Evolutionary conservation across 768 basidiomycete genomes (phyloP), one percentile per base, ranked within the genome.

Genomic region (Leccinum variicolor): DNA sequence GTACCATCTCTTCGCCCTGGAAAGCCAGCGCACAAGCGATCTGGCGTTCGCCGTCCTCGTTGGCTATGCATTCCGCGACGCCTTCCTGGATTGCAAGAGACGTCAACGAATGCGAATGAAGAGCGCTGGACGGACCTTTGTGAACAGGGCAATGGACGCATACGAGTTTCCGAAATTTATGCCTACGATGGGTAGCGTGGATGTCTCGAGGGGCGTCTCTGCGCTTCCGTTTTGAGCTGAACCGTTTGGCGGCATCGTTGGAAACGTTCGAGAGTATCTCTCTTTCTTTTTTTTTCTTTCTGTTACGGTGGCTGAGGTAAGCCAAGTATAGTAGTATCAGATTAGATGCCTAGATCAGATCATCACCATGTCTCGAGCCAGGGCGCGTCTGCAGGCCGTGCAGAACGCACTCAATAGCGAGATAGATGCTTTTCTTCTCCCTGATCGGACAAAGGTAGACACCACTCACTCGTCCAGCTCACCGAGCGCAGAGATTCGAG

Each of bases 1-100:
- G 65, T 68, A 93, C 94, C 70, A 89, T 85, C 73, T 98, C 90
- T 73, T 96, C 92, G 26, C 93, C 94, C 41, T 85, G 84, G 72
- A 96, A 98, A 0, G 94, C 84, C 54, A 98, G 79, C 26, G 94
- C 94, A 69, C 92, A 93, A 0, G 94, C 94, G 66, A 99, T 98
- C 76, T 99, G 96, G 31, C 97, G 88, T 70, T 98, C 96, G 29
- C 97, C 96, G 70, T 98, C 96, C 70, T 98, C 95, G 71, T 98
- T 98, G 6, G 95, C 97, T 59, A 98, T 98, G 70, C 92, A 96
- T 68, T 94, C 92, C 45, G 95, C 88, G 29, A 90, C 78, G 13
- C 92, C 92, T 74, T 97, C 94, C 93, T 95, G 61, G 33, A 29
- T 55, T 52, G 25, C 25, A 23, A 29, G 3, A 15, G 19, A 8